Percentiles rank a stretch among this genome's conserved stretches.
Conservation (phyloP, 2,329 filamentous ascomycete genomes). For the Domatiomyces globalis region DNA sequence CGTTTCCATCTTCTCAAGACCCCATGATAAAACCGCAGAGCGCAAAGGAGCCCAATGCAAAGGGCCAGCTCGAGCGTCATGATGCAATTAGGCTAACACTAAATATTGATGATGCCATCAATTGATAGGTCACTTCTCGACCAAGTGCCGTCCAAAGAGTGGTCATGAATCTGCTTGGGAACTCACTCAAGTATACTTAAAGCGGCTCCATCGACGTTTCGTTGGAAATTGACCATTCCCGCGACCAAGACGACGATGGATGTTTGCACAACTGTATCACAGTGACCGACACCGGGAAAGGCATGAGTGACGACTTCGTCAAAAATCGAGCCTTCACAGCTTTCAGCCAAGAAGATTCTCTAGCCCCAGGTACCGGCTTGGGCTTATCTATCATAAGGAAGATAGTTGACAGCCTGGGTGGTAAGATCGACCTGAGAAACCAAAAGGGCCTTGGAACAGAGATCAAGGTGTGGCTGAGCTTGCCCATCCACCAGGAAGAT, state of each 20-base stretch:
- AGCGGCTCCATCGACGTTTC: slow-evolving; percentile 37
- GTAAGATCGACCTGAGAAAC: slow-evolving; percentile 44
- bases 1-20: slow-evolving; percentile 6
- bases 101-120: slow-evolving; percentile 35
- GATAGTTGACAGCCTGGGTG: slow-evolving; percentile 47
- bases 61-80: slow-evolving; percentile 1
- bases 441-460: slow-evolving; percentile 42
- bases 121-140: slow-evolving; percentile 43
- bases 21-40: slow-evolving; percentile 4
- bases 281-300: slow-evolving; percentile 50
- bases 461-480: slow-evolving; percentile 24
- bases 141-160: slow-evolving; percentile 41
- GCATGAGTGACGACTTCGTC: slow-evolving; percentile 50
- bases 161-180: slow-evolving; percentile 50
- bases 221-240: slow-evolving; percentile 23
- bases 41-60: slow-evolving; percentile 3
- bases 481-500: slow-evolving; percentile 2
- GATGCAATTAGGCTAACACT: slow-evolving; percentile 27
- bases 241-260: slow-evolving; percentile 21
- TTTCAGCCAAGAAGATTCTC: slow-evolving; percentile 44
- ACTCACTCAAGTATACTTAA: slow-evolving; percentile 48
- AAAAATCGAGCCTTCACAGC: slow-evolving; percentile 45
- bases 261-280: slow-evolving; percentile 26
- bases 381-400: slow-evolving; percentile 51
- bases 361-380: slow-evolving; percentile 38